phyloP scores from a whole-genome alignment of 441 rosid genomes.

The Bocquillonia castaneifolia region DNA sequence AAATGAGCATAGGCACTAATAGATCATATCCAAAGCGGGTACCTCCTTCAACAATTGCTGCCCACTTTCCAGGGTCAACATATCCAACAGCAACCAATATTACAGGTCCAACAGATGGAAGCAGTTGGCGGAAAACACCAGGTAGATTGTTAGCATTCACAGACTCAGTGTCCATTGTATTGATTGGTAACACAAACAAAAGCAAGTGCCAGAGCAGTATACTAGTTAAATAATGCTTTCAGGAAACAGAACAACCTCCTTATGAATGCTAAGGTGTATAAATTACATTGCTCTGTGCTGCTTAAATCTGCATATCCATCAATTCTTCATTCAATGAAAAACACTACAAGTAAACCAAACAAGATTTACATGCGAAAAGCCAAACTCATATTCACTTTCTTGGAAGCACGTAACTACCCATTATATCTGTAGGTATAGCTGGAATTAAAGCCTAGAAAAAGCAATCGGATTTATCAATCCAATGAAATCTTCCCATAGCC shows the following conservation, averaged over 20 bases:
- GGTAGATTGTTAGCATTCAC: conserved; percentile 36
- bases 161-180: conserved; percentile 63
- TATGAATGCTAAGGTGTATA: conserved; percentile 23
- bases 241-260: conserved; percentile 27
- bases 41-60: conserved; percentile 81
- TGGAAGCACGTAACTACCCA: conserved; percentile 20
- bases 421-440: not conserved
- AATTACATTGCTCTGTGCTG: conserved; percentile 33
- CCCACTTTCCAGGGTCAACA: conserved; percentile 99
- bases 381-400: conserved; percentile 16
- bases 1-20: conserved; percentile 57
- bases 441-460: conserved; percentile 19
- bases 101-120: conserved; percentile 64
- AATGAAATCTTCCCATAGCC: conserved; percentile 14
- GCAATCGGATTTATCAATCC: conserved; percentile 12
- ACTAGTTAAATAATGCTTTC: conserved; percentile 25
- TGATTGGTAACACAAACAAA: conserved; percentile 23
- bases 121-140: conserved; percentile 42
- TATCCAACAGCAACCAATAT: conserved; percentile 76
- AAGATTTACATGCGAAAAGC: not conserved
- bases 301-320: conserved; percentile 25
- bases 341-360: conserved; percentile 17
- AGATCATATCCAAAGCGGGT: conserved; percentile 80
- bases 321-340: conserved; percentile 14
- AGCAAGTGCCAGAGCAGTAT: not conserved